Evolutionary conservation across 2,329 filamentous ascomycete species (phyloP), one percentile per base, ranked within the genome.

Genomic region (Diplocarpon mali): DNA sequence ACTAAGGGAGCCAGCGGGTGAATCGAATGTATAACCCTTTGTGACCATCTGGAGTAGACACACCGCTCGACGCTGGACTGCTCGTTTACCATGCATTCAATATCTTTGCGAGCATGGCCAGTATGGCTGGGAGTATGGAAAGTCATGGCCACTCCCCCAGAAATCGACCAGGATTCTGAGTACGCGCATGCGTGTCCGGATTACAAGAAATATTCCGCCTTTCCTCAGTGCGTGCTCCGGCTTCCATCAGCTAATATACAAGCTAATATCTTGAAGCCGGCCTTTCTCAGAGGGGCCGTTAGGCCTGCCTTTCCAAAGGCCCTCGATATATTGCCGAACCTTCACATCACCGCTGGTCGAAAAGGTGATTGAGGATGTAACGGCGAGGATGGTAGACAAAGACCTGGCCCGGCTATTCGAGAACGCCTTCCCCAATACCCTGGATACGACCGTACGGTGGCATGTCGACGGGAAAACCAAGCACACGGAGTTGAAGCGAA

Each of bases 331-430:
- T 61, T 98, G 92, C 64, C 85, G 92, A 51, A 95, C 89, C 0
- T 98, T 96, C 65, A 76, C 79, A 45, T 95, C 89, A 1, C 76
- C 83, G 17, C 73, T 83, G 3, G 93, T 96, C 37, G 92, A 98
- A 63, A 73, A 84, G 58, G 84, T 95, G 41, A 95, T 98, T 50
- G 64, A 78, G 27, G 80, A 95, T 54, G 72, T 98, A 53, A 92
- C 83, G 5, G 72, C 76, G 24, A 81, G 78, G 42, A 84, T 98
- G 67, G 73, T 80, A 47, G 83, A 96, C 58, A 82, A 83, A 13
- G 92, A 96, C 57, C 75, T 98, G 11, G 90, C 90, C 3, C 80
- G 89, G 20, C 70, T 98, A 10, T 98, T 98, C 61, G 87, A 94
- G 62, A 98, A 98, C 61, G 81, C 90, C 2, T 96, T 93, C 53